Base-by-base conservation (phyloP, 1,139 yeast species). In the Kodamaea ohmeri region DNA sequence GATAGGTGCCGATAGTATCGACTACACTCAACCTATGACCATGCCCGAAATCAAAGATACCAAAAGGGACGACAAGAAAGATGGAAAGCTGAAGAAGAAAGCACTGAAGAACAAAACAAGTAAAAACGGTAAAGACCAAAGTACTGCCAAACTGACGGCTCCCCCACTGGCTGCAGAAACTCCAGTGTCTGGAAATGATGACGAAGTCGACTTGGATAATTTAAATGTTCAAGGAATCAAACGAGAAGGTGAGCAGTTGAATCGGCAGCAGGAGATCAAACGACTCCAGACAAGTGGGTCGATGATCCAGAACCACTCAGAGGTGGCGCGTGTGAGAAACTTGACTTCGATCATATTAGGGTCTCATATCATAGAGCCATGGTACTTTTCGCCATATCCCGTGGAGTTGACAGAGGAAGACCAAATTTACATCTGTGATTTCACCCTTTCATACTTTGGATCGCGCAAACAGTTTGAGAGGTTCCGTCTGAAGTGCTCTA, bases 361-460 rank as follows among this genome's bases (percentile, higher is more conserved):
- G 1, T 86, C 84, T 46, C 89, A 82, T 60, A 86, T 86, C 46
- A 87, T 94, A 35, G 99, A 92, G 57, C 98, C 99, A 1, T 92
- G 99, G 99, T 94, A 92, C 62, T 92, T 94, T 56, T 86, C 96
- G 2, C 97, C 99, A 0, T 92, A 94, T 58, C 99, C 99, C 0
- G 73, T 88, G 12, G 98, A 92, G 57, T 73, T 89, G 41, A 89
- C 97, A 0, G 97, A 90, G 50, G 94, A 83, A 47, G 97, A 90
- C 54, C 80, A 76, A 42, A 76, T 92, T 16, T 94, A 84, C 58
- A 83, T 94, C 32, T 94, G 96, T 63, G 97, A 90, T 61, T 92
- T 86, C 57, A 82, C 97, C 2, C 63, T 94, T 44, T 80, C 86
- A 40, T 94, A 87, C 60, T 92, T 87, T 63, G 95, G 95, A 1